Evolutionary conservation across 2,329 filamentous ascomycete genomes (phyloP).

Genomic region (Microcyclospora pomicola): DNA sequence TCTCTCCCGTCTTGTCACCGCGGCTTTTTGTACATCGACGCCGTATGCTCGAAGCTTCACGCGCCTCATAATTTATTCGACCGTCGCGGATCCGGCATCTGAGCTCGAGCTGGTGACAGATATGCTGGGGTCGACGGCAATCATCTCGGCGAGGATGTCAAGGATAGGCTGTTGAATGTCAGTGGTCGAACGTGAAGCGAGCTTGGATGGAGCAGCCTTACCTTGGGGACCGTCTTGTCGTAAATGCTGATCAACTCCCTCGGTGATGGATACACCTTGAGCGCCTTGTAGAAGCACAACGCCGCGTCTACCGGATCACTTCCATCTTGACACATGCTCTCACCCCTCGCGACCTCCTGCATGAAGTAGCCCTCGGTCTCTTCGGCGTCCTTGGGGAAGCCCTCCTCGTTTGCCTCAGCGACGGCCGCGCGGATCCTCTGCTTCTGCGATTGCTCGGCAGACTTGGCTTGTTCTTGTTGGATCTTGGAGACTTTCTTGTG

Average conservation of each 20-base stretch:
- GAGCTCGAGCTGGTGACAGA: conserved; percentile 19
- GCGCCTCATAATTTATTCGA: too few relatives aligned
- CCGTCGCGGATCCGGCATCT: conserved; percentile 14
- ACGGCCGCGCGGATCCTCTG: conserved; percentile 62
- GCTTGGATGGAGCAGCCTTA: conserved; percentile 26
- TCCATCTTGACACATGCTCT: conserved; percentile 73
- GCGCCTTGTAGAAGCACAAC: conserved; percentile 90
- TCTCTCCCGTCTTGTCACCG: too few relatives aligned
- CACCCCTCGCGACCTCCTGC: conserved; percentile 81
- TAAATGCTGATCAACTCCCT: conserved; percentile 91
- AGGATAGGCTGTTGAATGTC: conserved; percentile 55
- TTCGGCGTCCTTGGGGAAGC: conserved; percentile 79
- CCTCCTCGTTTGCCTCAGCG: conserved; percentile 73
- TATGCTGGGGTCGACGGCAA: conserved; percentile 67
- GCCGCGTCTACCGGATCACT: conserved; percentile 67
- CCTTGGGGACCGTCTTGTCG: conserved; percentile 96
- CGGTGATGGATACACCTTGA: conserved; percentile 95
- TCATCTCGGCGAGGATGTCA: conserved; percentile 95
- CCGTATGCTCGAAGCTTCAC: too few relatives aligned
- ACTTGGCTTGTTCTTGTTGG: conserved; percentile 59
- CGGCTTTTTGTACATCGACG: too few relatives aligned
- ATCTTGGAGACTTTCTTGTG: conserved; percentile 57
- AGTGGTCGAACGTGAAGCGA: conserved; percentile 1
- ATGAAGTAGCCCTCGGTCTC: conserved; percentile 96
- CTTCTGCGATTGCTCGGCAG: conserved; percentile 51